Evolutionary conservation across 2,329 filamentous ascomycete species (phyloP).

Genomic region (Colletotrichum sp.): DNA sequence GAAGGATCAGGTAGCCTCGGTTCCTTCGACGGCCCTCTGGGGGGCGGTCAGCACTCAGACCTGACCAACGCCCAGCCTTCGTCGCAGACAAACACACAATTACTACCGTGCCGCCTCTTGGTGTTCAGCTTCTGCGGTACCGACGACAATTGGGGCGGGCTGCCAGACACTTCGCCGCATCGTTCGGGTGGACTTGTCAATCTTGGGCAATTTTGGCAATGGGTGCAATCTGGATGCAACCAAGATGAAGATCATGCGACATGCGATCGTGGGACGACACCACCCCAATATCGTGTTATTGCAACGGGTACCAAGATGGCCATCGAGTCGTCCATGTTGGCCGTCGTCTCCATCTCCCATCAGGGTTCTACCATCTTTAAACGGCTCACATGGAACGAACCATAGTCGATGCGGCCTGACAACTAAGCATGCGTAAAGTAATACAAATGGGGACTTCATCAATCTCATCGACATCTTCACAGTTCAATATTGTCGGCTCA

Average conservation of each 20-base stretch:
- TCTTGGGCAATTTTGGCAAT: not conserved
- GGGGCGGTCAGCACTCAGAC: not conserved
- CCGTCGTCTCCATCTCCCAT: not conserved
- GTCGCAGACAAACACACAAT: not conserved
- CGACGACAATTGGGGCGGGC: not conserved
- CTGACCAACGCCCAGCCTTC: not conserved
- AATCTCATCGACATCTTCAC: not conserved
- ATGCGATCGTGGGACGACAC: not conserved
- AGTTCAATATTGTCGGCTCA: not conserved
- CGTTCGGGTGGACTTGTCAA: not conserved
- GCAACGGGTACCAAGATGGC: not conserved
- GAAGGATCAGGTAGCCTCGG: not conserved
- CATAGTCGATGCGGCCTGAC: not conserved
- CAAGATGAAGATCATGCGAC: conserved; percentile 16
- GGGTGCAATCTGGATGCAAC: not conserved
- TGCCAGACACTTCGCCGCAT: not conserved
- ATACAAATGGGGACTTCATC: not conserved
- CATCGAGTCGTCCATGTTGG: fast-evolving
- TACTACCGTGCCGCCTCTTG: not conserved
- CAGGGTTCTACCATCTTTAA: not conserved
- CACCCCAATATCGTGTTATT: not conserved
- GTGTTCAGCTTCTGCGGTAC: not conserved
- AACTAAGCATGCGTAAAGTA: not conserved
- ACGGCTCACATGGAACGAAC: not conserved
- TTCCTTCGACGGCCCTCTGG: not conserved